These are phyloP conservation scores for Populus alba DNA, from an alignment of 345 rosid species.

Conservation along the genomic window DNA sequence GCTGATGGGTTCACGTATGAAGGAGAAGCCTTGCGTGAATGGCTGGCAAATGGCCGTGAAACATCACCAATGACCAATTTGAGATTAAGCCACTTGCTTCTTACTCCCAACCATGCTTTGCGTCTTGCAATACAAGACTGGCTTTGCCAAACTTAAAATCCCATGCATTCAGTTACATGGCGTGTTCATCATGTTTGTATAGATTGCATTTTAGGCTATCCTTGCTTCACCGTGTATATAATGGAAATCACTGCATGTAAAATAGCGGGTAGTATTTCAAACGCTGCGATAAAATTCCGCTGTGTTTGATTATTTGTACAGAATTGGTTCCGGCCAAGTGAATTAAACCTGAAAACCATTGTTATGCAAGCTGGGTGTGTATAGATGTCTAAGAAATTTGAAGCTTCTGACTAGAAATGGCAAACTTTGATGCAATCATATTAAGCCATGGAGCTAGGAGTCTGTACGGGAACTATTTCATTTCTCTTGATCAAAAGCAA, in stretches of 20 bases:
- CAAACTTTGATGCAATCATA: not conserved
- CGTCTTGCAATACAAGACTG: slow-evolving; percentile 69
- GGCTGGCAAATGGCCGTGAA: slow-evolving; percentile 58
- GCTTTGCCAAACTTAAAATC: slow-evolving; percentile 56
- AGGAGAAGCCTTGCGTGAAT: slow-evolving; percentile 54
- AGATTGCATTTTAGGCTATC: not conserved
- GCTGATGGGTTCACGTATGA: slow-evolving; percentile 79
- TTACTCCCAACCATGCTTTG: slow-evolving; percentile 60
- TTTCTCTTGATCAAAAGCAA: not conserved
- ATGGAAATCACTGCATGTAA: not conserved
- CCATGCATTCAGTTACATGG: not conserved
- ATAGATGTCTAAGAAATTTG: not conserved
- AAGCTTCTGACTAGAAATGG: not conserved
- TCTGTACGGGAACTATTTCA: not conserved
- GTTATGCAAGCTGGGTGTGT: not conserved
- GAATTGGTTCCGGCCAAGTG: not conserved
- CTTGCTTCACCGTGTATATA: slow-evolving; percentile 5
- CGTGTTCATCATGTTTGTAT: not conserved
- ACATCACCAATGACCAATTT: slow-evolving; percentile 79
- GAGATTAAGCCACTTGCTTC: slow-evolving; percentile 49
- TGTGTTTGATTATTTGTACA: not conserved
- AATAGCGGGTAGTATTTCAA: not conserved
- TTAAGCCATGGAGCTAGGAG: not conserved
- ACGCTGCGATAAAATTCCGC: not conserved
- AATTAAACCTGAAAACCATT: not conserved